Percentiles rank a stretch among this genome's conserved stretches.
These are phyloP conservation scores for Phytophthora litchii DNA, from an alignment of 352 stramenopile genomes.

Conservation along the genomic window DNA sequence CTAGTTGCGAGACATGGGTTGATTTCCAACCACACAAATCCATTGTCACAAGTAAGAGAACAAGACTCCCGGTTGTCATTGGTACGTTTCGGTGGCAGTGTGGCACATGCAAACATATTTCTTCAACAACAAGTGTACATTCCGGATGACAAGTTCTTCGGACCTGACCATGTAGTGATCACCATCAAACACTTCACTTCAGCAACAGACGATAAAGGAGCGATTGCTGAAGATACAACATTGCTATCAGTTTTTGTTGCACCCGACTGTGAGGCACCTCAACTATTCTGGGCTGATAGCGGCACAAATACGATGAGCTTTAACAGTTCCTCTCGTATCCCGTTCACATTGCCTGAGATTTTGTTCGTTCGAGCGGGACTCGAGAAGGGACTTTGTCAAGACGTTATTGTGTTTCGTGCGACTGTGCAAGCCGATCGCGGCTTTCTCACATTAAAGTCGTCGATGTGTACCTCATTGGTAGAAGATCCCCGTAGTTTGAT, in stretches of 20 bases:
- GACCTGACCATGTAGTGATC: constrained; percentile 46
- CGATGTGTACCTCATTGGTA: not conserved
- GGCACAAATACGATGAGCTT: constrained; percentile 10
- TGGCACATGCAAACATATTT: constrained; percentile 11
- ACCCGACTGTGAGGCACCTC: constrained; percentile 11
- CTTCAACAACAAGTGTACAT: constrained; percentile 34
- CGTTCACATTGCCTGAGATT: constrained; percentile 21
- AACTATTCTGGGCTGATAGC: constrained; percentile 16
- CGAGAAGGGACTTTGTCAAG: constrained; percentile 35
- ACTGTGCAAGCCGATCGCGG: constrained; percentile 11
- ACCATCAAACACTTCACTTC: constrained; percentile 17
- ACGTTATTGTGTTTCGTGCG: constrained; percentile 17
- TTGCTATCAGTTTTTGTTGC: constrained; percentile 23
- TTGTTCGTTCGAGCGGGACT: constrained; percentile 28
- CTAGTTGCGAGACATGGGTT: constrained; percentile 21
- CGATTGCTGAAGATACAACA: constrained; percentile 9
- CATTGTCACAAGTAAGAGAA: not conserved
- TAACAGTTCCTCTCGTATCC: not conserved
- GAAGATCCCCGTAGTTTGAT: not conserved
- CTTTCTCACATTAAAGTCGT: constrained; percentile 6
- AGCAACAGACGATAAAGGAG: not conserved
- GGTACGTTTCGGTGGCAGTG: constrained; percentile 18
- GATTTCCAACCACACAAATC: constrained; percentile 4
- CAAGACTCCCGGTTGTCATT: not conserved
- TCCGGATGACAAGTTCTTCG: constrained; percentile 41